phyloP scores from a whole-genome alignment of 116 monocot species.

The Papilionanthe hybrid region DNA sequence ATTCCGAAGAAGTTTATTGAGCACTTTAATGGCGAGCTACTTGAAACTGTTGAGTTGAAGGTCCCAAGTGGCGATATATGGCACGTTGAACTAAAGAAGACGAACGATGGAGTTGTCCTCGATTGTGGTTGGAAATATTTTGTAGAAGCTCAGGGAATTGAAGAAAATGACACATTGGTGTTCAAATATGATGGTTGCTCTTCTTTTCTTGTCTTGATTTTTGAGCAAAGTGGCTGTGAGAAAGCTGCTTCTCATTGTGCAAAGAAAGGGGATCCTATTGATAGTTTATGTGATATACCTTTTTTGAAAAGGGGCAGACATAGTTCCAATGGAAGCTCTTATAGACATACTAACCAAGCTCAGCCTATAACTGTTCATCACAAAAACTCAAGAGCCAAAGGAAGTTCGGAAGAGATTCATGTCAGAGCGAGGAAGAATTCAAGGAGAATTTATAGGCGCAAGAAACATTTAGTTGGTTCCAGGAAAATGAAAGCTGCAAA shows the following conservation, averaged over 20 bases:
- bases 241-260: constrained; percentile 12
- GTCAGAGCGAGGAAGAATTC: neutral
- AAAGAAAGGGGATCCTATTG: constrained; percentile 1
- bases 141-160: constrained; percentile 12
- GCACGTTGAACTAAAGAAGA: constrained; percentile 12
- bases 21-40: constrained; percentile 7
- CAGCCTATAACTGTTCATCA: neutral
- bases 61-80: constrained; percentile 13
- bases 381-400: neutral
- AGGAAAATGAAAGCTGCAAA: neutral
- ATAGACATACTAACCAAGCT: neutral
- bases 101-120: constrained; percentile 3
- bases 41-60: constrained; percentile 15
- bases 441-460: neutral
- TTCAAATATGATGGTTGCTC: constrained; percentile 10
- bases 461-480: neutral
- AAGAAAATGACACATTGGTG: constrained; percentile 11
- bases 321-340: neutral
- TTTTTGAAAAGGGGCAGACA: neutral
- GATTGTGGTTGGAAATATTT: constrained; percentile 21
- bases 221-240: constrained; percentile 12
- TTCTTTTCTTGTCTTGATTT: constrained; percentile 14
- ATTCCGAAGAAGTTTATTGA: constrained; percentile 20
- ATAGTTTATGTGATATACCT: constrained; percentile 6
- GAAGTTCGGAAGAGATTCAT: neutral